Base-by-base conservation (phyloP, 129 eudicot genomes). In the Flaveria ramosissima region DNA sequence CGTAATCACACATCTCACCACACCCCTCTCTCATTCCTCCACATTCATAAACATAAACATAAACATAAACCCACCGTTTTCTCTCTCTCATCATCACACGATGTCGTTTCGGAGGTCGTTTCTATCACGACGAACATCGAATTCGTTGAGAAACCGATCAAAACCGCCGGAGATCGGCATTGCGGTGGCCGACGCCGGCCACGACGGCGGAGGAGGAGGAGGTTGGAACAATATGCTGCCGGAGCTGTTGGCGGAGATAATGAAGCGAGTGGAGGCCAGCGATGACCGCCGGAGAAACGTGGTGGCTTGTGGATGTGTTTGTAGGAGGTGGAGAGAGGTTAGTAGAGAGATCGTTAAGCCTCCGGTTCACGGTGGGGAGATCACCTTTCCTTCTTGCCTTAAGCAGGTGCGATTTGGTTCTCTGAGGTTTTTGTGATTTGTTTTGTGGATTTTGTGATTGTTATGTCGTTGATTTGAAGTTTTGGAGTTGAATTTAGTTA, bases 331-430 rank as follows among this genome's bases (percentile, higher is more conserved):
- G 97, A 83, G 96, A 56, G 96, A 83, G 15, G 88, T 88, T 24
- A 81, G 85, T 3, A 85, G 73, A 32, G 91, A 89, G 48, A 87
- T 84, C 26, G 89, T 89, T 0, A 77, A 73, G 73, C 59, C 84
- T 32, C 78, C 86, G 1, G 19, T 43, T 56, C 76, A 72, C 13
- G 73, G 85, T 41, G 96, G 90, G 41, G 84, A 66, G 68, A 92
- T 92, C 71, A 92, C 97, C 12, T 92, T 92, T 68, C 97, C 92
- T 77, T 84, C 96, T 60, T 92, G 90, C 73, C 90, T 92, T 8
- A 92, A 92, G 60, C 86, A 89, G 97, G 97, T 92, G 15, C 6
- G 9, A 21, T 70, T 72, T 76, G 14, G 9, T 73, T 4, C 7
- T 72, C 12, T 60, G 8, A 36, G 41, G 46, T 30, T 61, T 15